Evolutionary conservation across 2,329 filamentous ascomycete genomes (phyloP).

Genomic region (Scolecobasidium constrictum): DNA sequence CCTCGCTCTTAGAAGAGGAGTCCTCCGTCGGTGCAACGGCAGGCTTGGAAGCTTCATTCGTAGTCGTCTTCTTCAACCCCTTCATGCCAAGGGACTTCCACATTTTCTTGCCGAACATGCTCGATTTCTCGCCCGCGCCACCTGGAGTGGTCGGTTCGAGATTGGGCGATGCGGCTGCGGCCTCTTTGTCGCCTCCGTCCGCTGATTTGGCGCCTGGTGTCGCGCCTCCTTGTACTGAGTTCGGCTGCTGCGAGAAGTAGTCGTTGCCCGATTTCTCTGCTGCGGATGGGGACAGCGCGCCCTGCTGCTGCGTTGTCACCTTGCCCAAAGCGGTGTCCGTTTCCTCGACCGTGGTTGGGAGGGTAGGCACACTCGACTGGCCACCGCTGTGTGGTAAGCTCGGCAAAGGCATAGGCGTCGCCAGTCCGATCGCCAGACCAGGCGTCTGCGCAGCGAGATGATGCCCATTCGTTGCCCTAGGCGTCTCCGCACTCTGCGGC

Average conservation of each 20-base stretch:
- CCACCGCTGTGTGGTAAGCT: no score
- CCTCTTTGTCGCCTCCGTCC: conserved; percentile 24
- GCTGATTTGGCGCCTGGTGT: conserved; percentile 40
- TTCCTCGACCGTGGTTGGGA: neutral
- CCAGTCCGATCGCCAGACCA: conserved; percentile 66
- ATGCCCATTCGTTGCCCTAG: conserved; percentile 49
- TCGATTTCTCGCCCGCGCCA: conserved; percentile 5
- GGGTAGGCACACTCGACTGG: no score
- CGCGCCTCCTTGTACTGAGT: conserved; percentile 25
- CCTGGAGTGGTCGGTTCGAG: conserved; percentile 33
- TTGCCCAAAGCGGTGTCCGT: no score
- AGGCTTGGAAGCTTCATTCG: conserved; percentile 58
- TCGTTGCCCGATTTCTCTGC: neutral
- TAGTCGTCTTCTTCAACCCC: conserved; percentile 63
- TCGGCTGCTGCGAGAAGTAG: conserved; percentile 1
- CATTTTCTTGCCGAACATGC: conserved; percentile 47
- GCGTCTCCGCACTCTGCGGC: conserved; percentile 36
- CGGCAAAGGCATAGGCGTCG: conserved; percentile 57
- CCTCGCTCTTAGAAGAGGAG: conserved; percentile 43
- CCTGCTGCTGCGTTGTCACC: neutral
- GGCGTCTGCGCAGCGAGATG: conserved; percentile 56
- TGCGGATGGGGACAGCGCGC: neutral
- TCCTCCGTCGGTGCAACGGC: conserved; percentile 50
- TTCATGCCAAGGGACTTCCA: conserved; percentile 68
- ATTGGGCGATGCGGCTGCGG: conserved; percentile 2